Base-by-base conservation (phyloP, 2,329 filamentous ascomycete species). In the Cordyceps farinosa region DNA sequence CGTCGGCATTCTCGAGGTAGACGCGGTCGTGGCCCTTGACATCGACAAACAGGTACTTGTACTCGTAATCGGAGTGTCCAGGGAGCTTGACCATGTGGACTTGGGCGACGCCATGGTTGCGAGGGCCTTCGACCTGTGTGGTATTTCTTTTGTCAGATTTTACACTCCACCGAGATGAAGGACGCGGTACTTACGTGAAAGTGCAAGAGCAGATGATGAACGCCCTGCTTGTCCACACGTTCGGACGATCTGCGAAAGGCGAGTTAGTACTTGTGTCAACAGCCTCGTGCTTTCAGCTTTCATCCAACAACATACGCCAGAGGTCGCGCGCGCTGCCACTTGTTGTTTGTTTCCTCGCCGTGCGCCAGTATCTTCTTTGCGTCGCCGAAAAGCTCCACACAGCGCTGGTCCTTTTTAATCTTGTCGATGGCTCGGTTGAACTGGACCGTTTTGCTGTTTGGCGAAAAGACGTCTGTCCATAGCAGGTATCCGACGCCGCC, bases 341-440 rank as follows among this genome's bases (percentile, higher is more conserved):
- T 91, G 74, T 89, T 95, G 74, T 81, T 83, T 1, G 90, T 93
- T 65, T 88, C 84, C 68, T 97, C 91, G 45, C 94, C 94, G 74
- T 89, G 90, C 0, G 92, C 92, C 29, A 81, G 82, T 63, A 98
- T 94, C 72, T 92, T 84, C 65, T 87, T 87, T 45, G 83, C 77
- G 17, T 91, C 87, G 15, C 92, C 92, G 1, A 98, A 83, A 7
- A 96, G 74, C 63, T 89, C 86, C 34, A 87, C 79, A 72, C 91
- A 96, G 63, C 85, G 81, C 0, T 84, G 74, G 71, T 96, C 90
- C 59, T 84, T 82, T 73, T 89, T 91, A 73, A 98, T 87, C 65
- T 87, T 87, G 71, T 90, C 85, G 54, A 96, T 90, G 1, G 91
- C 91, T 66, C 90, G 88, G 78, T 96, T 96, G 82, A 96, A 97